Evolutionary conservation across 257 asterid genomes (phyloP).

Genomic region (Ilex asprella): DNA sequence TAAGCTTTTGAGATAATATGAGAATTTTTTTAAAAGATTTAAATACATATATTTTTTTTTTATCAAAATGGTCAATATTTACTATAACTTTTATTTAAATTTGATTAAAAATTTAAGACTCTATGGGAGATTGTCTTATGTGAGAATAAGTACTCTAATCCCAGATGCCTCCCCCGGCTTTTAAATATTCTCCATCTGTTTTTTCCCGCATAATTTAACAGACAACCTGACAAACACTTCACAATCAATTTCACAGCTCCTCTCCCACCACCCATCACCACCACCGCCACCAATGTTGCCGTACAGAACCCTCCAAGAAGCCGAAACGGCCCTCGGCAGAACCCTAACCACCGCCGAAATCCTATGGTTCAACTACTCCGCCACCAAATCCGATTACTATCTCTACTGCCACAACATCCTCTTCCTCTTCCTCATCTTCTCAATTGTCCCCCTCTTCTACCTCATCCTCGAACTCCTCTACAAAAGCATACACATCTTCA

Average conservation of each 20-base stretch:
- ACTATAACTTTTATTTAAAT: too few relatives aligned
- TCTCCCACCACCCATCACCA: neutral
- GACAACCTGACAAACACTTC: constrained; percentile 9
- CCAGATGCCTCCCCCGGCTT: too few relatives aligned
- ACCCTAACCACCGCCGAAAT: constrained; percentile 65
- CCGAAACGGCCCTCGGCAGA: constrained; percentile 70
- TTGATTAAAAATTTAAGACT: too few relatives aligned
- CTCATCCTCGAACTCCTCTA: constrained; percentile 52
- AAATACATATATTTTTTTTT: too few relatives aligned
- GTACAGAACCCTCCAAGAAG: constrained; percentile 64
- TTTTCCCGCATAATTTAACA: constrained; percentile 15
- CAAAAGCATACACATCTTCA: constrained; percentile 33
- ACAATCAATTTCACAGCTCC: neutral
- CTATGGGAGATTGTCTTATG: too few relatives aligned
- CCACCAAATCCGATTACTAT: constrained; percentile 77
- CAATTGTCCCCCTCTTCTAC: constrained; percentile 66
- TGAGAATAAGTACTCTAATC: too few relatives aligned
- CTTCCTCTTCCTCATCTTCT: constrained; percentile 73
- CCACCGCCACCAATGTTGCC: constrained; percentile 53
- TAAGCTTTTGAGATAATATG: too few relatives aligned
- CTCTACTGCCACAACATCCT: constrained; percentile 87
- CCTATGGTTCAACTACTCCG: constrained; percentile 78
- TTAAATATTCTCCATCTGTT: too few relatives aligned
- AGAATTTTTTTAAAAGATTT: too few relatives aligned
- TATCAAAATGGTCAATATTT: too few relatives aligned